Evolutionary conservation across 257 asterid species (phyloP), one percentile per base, ranked within the genome.

Genomic region (Coffea canephora): DNA sequence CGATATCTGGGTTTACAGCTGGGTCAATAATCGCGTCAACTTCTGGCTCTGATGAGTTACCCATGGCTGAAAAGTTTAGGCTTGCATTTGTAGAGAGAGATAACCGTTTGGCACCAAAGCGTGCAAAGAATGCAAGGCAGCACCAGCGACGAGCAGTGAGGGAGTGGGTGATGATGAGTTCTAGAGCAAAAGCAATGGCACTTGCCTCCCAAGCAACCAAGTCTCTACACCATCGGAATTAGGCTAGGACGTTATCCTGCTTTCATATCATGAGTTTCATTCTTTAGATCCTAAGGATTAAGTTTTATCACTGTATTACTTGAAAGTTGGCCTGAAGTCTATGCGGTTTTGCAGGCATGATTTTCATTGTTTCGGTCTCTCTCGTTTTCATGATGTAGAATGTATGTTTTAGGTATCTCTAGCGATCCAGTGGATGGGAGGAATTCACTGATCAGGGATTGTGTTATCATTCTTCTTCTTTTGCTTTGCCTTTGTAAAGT

Each of bases 121-220:
- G 99, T 50, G 99, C 99, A 5, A 95, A 95, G 85, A 95, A 95
- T 31, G 96, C 94, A 6, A 88, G 99, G 88, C 99, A 95, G 78
- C 96, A 83, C 79, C 95, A 91, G 77, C 84, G 98, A 59, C 97
- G 99, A 46, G 96, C 98, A 21, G 94, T 88, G 84, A 92, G 88
- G 90, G 94, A 93, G 77, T 77, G 91, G 88, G 87, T 92, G 19
- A 91, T 62, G 86, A 87, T 61, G 85, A 89, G 89, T 84, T 41
- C 88, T 16, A 88, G 91, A 79, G 97, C 92, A 14, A 93, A 94
- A 84, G 96, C 99, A 25, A 45, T 92, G 64, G 95, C 89, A 23
- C 97, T 92, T 70, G 98, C 99, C 80, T 91, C 98, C 7, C 87
- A 79, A 69, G 95, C 93, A 12, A 85, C 78, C 67, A 91, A 78